Percentiles rank a stretch among this genome's conserved stretches.
Conservation (phyloP, 805 yeast genomes). For the Blastobotrys peoriensis region DNA sequence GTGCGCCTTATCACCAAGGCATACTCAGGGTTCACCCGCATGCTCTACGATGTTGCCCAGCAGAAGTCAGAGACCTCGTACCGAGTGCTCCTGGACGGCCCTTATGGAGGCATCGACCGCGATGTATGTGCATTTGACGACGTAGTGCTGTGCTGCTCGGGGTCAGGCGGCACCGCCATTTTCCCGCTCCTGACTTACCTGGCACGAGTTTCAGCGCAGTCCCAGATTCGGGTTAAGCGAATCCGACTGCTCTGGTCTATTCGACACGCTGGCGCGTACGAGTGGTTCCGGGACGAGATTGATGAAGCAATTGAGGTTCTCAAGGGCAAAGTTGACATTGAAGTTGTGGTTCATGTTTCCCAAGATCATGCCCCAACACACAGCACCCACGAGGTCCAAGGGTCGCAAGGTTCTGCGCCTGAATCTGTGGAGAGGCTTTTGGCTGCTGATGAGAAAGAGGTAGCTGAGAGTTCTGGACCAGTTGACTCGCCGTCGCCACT, state of each 20-base stretch:
- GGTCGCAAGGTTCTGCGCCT: no score
- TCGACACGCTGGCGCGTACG: slow-evolving; percentile 1
- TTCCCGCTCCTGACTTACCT: slow-evolving; percentile 11
- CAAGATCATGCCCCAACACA: background rate
- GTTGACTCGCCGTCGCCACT: background rate
- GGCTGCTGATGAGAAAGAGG: background rate
- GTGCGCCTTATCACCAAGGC: slow-evolving; percentile 37
- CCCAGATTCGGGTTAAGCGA: background rate
- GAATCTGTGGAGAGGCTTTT: background rate
- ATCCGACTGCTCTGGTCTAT: slow-evolving; percentile 16
- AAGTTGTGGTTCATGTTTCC: background rate
- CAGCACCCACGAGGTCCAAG: no score
- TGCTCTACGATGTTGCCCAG: slow-evolving; percentile 9
- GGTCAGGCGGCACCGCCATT: slow-evolving; percentile 39
- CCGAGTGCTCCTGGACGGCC: slow-evolving; percentile 40
- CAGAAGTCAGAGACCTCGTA: slow-evolving; percentile 5
- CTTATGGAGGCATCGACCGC: slow-evolving; percentile 40
- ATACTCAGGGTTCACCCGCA: slow-evolving; percentile 12
- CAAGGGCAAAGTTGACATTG: background rate
- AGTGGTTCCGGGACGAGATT: slow-evolving; percentile 13
- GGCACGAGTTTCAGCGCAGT: background rate
- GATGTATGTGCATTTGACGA: slow-evolving; percentile 39
- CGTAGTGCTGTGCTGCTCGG: slow-evolving; percentile 36
- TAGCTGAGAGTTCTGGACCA: background rate
- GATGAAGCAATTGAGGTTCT: slow-evolving; percentile 3